Conservation (phyloP, 257 asterid genomes). For the Solanum tacnaense region DNA sequence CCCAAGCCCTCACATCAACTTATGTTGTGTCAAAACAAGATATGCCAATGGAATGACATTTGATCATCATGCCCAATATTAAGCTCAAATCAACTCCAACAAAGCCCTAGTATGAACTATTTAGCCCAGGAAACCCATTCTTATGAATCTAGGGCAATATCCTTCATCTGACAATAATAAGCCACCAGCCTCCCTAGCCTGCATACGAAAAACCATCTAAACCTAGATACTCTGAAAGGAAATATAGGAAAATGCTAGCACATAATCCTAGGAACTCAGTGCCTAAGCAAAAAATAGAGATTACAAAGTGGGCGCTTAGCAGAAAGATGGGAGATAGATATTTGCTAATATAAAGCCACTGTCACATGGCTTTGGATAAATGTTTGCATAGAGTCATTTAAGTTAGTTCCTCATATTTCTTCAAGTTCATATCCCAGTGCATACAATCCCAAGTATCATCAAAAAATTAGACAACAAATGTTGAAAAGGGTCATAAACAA, state of each 20-base stretch:
- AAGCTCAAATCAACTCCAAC: background rate
- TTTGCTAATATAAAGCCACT: background rate
- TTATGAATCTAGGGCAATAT: background rate
- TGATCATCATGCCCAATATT: background rate
- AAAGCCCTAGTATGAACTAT: background rate
- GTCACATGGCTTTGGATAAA: background rate
- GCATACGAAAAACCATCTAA: constrained; percentile 2
- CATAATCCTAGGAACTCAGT: background rate
- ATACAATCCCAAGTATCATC: background rate
- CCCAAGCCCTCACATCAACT: constrained; percentile 1
- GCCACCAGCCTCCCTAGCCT: constrained; percentile 2
- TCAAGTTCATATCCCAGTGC: background rate
- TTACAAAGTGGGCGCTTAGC: background rate
- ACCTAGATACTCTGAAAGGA: background rate
- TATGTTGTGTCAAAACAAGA: background rate
- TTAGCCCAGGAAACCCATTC: background rate
- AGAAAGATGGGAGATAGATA: background rate
- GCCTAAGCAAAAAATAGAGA: background rate
- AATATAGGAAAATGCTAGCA: background rate
- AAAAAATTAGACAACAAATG: background rate
- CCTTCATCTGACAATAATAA: constrained; percentile 1
- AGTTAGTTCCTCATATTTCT: background rate
- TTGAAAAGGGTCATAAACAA: background rate
- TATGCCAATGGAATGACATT: background rate
- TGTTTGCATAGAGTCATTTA: background rate